phyloP scores from a whole-genome alignment of 495 filamentous ascomycete species.

The Entonaema liquescens region DNA sequence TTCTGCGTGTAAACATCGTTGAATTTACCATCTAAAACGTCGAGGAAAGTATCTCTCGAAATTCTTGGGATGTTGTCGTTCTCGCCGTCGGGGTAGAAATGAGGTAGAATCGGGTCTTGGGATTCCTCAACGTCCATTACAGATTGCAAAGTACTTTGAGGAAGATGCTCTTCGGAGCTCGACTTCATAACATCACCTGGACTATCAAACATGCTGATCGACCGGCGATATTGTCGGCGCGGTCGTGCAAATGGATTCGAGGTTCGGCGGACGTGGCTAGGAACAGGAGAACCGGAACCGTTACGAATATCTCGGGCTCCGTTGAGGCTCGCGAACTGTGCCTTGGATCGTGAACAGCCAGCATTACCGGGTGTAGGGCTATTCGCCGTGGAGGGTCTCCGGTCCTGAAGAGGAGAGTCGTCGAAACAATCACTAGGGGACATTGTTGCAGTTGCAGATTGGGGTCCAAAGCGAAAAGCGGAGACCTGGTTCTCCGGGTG shows the following conservation, averaged over 20 bases:
- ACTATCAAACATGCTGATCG: constrained; percentile 96
- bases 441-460: constrained; percentile 65
- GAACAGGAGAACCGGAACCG: constrained; percentile 80
- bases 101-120: constrained; percentile 78
- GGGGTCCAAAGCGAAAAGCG: constrained; percentile 62
- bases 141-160: constrained; percentile 65
- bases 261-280: constrained; percentile 72
- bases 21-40: constrained; percentile 88
- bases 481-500: constrained; percentile 70
- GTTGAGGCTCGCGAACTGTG: constrained; percentile 61
- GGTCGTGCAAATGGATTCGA: constrained; percentile 78
- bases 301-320: constrained; percentile 61
- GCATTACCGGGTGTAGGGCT: constrained; percentile 62
- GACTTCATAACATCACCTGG: constrained; percentile 84
- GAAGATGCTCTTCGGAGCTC: constrained; percentile 63
- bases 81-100: constrained; percentile 82
- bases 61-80: constrained; percentile 89
- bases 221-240: constrained; percentile 87
- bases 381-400: constrained; percentile 63
- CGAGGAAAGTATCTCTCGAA: constrained; percentile 76
- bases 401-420: constrained; percentile 79
- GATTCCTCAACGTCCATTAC: constrained; percentile 77
- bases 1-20: constrained; percentile 75
- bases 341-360: constrained; percentile 65
- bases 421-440: constrained; percentile 81